phyloP scores from a whole-genome alignment of 2,329 filamentous ascomycete genomes.

The Nothopassalora personata region DNA sequence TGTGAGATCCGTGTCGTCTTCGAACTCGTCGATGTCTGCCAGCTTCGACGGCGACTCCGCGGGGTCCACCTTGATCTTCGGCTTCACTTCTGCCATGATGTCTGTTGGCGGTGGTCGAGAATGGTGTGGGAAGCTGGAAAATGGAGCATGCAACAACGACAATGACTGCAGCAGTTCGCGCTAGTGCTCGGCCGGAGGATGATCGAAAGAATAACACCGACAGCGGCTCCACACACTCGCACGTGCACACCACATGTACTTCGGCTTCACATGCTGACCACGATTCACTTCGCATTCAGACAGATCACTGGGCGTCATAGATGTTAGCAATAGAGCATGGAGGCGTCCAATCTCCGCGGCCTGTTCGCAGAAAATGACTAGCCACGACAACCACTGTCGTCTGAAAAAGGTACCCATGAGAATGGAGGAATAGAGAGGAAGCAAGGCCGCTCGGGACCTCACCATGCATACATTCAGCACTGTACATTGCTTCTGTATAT shows the following conservation, averaged over 20 bases:
- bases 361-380: too few relatives aligned
- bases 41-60: conserved; percentile 19
- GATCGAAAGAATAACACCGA: not conserved
- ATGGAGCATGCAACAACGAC: not conserved
- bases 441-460: too few relatives aligned
- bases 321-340: too few relatives aligned
- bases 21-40: conserved; percentile 29
- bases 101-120: not conserved
- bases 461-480: not conserved
- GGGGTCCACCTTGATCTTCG: conserved; percentile 20
- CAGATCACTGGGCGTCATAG: too few relatives aligned
- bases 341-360: too few relatives aligned
- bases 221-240: not conserved
- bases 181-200: not conserved
- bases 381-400: too few relatives aligned
- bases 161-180: not conserved
- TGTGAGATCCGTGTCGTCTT: conserved; percentile 31
- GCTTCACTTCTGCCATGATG: conserved; percentile 19
- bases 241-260: not conserved
- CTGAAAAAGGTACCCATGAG: too few relatives aligned
- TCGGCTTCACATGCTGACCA: not conserved
- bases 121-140: too few relatives aligned
- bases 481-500: not conserved
- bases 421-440: too few relatives aligned
- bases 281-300: not conserved